Percentiles rank a stretch among this genome's conserved stretches.
These are phyloP conservation scores for Tilletia horrida DNA, from an alignment of 1,284 basidiomycete genomes.

Conservation along the genomic window DNA sequence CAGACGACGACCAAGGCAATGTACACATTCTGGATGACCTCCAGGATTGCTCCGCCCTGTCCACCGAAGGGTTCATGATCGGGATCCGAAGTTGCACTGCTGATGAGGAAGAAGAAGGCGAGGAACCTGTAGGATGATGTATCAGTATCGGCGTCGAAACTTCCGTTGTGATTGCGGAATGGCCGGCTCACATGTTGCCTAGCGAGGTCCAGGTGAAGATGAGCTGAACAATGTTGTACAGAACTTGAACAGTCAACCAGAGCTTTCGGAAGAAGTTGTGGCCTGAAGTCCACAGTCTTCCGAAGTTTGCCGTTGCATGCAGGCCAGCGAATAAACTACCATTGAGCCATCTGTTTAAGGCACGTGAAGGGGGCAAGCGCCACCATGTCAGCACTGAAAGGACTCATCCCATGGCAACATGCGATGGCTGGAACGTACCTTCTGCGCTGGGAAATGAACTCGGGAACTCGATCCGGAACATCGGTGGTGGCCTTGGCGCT, in stretches of 20 bases:
- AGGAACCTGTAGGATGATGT: not conserved
- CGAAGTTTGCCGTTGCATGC: slow-evolving; percentile 79
- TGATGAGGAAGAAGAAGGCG: slow-evolving; percentile 71
- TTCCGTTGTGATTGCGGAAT: too few relatives aligned
- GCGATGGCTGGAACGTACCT: not conserved
- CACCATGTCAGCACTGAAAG: too few relatives aligned
- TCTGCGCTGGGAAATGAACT: slow-evolving; percentile 73
- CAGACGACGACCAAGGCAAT: slow-evolving; percentile 37
- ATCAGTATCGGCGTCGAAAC: too few relatives aligned
- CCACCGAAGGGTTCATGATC: slow-evolving; percentile 70
- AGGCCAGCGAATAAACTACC: slow-evolving; percentile 81
- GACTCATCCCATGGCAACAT: too few relatives aligned
- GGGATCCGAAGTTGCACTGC: slow-evolving; percentile 57
- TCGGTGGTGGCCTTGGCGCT: slow-evolving; percentile 87
- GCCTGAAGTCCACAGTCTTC: slow-evolving; percentile 82
- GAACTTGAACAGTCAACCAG: slow-evolving; percentile 68
- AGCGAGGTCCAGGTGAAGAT: slow-evolving; percentile 79
- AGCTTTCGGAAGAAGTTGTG: slow-evolving; percentile 81
- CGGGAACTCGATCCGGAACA: slow-evolving; percentile 74
- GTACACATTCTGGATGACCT: slow-evolving; percentile 27
- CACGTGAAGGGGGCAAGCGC: too few relatives aligned
- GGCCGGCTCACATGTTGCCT: slow-evolving; percentile 63
- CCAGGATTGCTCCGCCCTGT: slow-evolving; percentile 60
- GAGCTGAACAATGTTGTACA: slow-evolving; percentile 49
- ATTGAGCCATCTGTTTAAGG: slow-evolving; percentile 67